Conservation (phyloP, 805 yeast genomes). For the Ogataea ganodermae region DNA sequence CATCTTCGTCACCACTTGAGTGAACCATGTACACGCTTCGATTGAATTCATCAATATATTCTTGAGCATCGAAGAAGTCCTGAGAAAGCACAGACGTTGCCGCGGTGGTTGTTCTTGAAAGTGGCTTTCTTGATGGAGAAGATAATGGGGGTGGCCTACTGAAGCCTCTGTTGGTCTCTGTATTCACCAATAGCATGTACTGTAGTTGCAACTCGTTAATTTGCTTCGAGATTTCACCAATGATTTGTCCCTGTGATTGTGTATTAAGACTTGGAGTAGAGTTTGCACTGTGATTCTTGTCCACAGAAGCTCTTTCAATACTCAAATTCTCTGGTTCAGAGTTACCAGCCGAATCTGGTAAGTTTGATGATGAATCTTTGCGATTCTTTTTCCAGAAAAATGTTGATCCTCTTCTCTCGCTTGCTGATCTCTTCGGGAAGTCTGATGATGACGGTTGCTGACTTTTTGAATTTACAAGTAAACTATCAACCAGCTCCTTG, state of each 20-base stretch:
- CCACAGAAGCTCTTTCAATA: conserved; percentile 2
- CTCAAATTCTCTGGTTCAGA: conserved; percentile 5
- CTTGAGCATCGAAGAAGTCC: conserved; percentile 71
- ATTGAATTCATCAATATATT: conserved; percentile 49
- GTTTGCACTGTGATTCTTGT: conserved; percentile 5
- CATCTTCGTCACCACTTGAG: conserved; percentile 25
- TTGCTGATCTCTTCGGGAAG: conserved; percentile 10
- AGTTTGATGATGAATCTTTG: conserved; percentile 10
- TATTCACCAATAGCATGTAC: conserved; percentile 23
- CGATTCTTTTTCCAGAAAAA: conserved; percentile 29
- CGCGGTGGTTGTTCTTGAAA: conserved; percentile 30
- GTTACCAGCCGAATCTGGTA: neutral
- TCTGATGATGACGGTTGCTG: conserved; percentile 8
- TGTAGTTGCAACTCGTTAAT: conserved; percentile 28
- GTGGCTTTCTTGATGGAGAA: conserved; percentile 27
- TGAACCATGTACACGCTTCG: conserved; percentile 60
- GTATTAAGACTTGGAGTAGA: neutral
- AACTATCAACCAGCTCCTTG: conserved; percentile 19
- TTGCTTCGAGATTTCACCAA: conserved; percentile 18
- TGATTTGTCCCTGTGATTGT: conserved; percentile 7
- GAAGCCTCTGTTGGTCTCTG: conserved; percentile 25
- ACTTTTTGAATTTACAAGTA: conserved; percentile 10
- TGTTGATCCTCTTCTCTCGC: conserved; percentile 21
- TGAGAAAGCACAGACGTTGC: conserved; percentile 45
- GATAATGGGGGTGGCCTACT: conserved; percentile 22